Base-by-base conservation (phyloP, 192 early-diverging fungal genomes). In the Backusella westeae region DNA sequence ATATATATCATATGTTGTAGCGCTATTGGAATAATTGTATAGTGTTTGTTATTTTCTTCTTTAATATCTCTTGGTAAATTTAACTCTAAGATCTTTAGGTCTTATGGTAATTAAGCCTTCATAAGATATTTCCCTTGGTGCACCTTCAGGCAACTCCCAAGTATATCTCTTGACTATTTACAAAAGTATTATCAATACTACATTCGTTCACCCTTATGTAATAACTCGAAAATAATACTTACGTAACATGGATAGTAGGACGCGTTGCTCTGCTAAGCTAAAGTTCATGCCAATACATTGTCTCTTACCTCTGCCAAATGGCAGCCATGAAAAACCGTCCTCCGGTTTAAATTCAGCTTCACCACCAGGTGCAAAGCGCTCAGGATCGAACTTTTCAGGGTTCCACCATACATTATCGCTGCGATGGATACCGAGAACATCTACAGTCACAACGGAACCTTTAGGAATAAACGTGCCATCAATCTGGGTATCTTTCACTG, bases 241-340 rank as follows among this genome's bases (percentile, higher is more conserved):
- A 79, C 78, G 74, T 52, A 91, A 75, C 80, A 90, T 89, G 6
- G 87, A 68, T 6, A 90, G 75, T 9, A 86, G 77, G 4, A 91
- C 84, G 5, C 83, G 82, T 77, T 89, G 88, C 76, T 91, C 89
- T 15, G 86, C 73, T 34, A 91, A 78, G 23, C 84, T 83, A 73
- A 91, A 93, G 71, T 89, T 88, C 87, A 87, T 89, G 49, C 89
- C 91, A 21, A 91, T 81, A 75, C 87, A 91, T 77, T 88, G 83
- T 34, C 86, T 84, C 14, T 80, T 65, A 6, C 92, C 92, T 19
- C 83, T 78, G 63, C 90, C 85, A 74, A 93, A 93, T 26, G 92
- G 82, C 19, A 89, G 46, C 74, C 82, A 91, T 5, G 81, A 39
- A 9, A 73, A 23, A 2, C 66, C 44, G 15, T 39, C 66, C 26